Evolutionary conservation across 352 stramenopile species (phyloP).

Genomic region (Pythium coloratum): DNA sequence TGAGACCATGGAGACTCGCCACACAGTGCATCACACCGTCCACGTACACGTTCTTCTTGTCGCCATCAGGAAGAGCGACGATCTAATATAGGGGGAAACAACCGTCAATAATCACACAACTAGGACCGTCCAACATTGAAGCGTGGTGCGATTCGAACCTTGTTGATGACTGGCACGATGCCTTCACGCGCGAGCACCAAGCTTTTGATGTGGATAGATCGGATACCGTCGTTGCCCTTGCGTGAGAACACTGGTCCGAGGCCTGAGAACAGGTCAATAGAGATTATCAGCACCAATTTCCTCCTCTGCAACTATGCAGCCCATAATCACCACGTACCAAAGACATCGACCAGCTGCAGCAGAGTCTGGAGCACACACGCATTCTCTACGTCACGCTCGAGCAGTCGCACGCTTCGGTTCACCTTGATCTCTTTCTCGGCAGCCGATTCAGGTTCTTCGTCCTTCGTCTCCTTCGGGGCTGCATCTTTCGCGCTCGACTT

Average conservation of each 20-base stretch:
- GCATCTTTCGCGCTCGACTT: slow-evolving; percentile 2
- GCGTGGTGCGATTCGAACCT: slow-evolving; percentile 29
- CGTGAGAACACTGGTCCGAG: slow-evolving; percentile 51
- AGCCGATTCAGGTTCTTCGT: slow-evolving; percentile 13
- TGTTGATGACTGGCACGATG: slow-evolving; percentile 47
- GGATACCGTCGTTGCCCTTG: slow-evolving; percentile 43
- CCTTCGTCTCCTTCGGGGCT: not conserved
- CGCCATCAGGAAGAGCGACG: slow-evolving; percentile 33
- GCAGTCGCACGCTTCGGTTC: slow-evolving; percentile 9
- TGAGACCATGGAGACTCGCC: slow-evolving; percentile 40
- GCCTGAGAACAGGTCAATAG: slow-evolving; percentile 23
- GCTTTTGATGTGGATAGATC: slow-evolving; percentile 46
- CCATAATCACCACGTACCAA: slow-evolving; percentile 9
- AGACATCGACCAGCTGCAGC: slow-evolving; percentile 16
- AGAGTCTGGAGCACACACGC: slow-evolving; percentile 15
- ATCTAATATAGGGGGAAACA: slow-evolving; percentile 4
- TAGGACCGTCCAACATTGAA: not conserved
- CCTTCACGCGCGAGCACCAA: slow-evolving; percentile 53
- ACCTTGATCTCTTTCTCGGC: slow-evolving; percentile 22
- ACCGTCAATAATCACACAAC: not conserved
- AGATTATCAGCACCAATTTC: not conserved
- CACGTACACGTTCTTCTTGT: slow-evolving; percentile 41
- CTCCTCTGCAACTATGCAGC: too few relatives aligned
- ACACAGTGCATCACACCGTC: slow-evolving; percentile 62
- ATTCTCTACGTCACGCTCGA: slow-evolving; percentile 27